Base-by-base conservation (phyloP, 768 basidiomycete genomes). In the Mycena chlorophos region DNA sequence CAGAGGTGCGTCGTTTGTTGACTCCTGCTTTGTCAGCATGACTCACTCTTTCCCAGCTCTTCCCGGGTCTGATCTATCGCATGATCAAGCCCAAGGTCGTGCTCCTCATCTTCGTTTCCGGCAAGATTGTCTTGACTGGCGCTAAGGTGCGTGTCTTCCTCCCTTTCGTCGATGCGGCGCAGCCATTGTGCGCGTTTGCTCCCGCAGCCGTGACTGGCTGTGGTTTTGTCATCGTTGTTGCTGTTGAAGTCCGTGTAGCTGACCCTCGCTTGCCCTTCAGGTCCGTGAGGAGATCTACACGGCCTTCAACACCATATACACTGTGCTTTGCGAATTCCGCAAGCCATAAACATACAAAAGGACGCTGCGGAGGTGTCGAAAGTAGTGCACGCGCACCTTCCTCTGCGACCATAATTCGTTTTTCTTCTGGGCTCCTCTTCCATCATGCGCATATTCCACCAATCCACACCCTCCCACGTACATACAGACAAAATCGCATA, bases 41-140 rank as follows among this genome's bases (percentile, higher is more conserved):
- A 55, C 23, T 49, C 51, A 47, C 27, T n/a, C 54, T 27, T 20
- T 23, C 17, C 16, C 54, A 98, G 96, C 77, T 98, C 53, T 98
- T 99, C 87, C 96, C 97, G 51, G 96, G 97, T 67, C 82, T 99
- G 42, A 98, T 99, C 70, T 98, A 99, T 68, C 91, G 96, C 64
- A 98, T 98, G 97, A 90, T 98, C 75, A 97, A 98, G 73, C 97
- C 97, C 5, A 99, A 99, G 76, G 97, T 99, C 61, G 97, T 99
- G 37, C 77, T 99, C 38, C 81, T 99, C 49, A 98, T 99, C 66
- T 99, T 99, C 75, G 97, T 98, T 13, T 98, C 95, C 23, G 97
- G 97, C 28, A 99, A 98, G 80, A 98, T 98, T 65, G 97, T 99
- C 54, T 76, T 99, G 69, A 98, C 97, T 25, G 97, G 97, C 70